Evolutionary conservation across 208 protist genomes (phyloP).

Genomic region (Acanthamoeba rhysodes): DNA sequence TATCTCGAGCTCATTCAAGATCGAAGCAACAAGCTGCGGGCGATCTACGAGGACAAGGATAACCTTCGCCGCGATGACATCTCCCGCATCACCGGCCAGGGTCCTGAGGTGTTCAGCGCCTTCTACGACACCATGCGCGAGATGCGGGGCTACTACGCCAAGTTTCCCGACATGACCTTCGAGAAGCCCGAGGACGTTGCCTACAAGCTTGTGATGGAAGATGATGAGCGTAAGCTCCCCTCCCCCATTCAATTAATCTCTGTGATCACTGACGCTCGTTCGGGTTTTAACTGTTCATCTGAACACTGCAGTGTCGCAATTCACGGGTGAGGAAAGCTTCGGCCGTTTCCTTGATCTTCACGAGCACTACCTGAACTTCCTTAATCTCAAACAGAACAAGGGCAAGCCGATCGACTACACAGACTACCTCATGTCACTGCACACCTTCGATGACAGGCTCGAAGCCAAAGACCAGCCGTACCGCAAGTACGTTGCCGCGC

Average conservation of each 20-base stretch:
- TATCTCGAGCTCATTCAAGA: constrained; percentile 50
- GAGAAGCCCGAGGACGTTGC: constrained; percentile 62
- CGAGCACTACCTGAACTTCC: constrained; percentile 68
- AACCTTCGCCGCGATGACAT: constrained; percentile 37
- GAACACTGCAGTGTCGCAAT: constrained; percentile 24
- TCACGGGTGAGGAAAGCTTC: constrained; percentile 72
- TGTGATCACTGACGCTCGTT: no score
- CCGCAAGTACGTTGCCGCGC: neutral
- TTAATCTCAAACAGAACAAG: constrained; percentile 73
- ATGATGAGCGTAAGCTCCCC: constrained; percentile 28
- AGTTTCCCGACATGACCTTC: constrained; percentile 52
- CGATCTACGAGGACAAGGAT: constrained; percentile 49
- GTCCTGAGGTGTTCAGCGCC: constrained; percentile 58
- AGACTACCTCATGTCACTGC: constrained; percentile 13
- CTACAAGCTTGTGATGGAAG: constrained; percentile 59
- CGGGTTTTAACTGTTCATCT: neutral
- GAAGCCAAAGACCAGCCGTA: constrained; percentile 58
- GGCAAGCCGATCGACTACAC: constrained; percentile 57
- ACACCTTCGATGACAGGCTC: constrained; percentile 67
- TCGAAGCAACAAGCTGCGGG: constrained; percentile 44
- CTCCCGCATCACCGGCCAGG: constrained; percentile 10
- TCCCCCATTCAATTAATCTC: neutral
- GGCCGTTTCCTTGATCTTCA: constrained; percentile 69
- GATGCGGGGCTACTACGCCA: constrained; percentile 45
- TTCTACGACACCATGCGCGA: constrained; percentile 66